Base-by-base conservation (phyloP, 2,329 filamentous ascomycete genomes). In the Penicillium sp. region DNA sequence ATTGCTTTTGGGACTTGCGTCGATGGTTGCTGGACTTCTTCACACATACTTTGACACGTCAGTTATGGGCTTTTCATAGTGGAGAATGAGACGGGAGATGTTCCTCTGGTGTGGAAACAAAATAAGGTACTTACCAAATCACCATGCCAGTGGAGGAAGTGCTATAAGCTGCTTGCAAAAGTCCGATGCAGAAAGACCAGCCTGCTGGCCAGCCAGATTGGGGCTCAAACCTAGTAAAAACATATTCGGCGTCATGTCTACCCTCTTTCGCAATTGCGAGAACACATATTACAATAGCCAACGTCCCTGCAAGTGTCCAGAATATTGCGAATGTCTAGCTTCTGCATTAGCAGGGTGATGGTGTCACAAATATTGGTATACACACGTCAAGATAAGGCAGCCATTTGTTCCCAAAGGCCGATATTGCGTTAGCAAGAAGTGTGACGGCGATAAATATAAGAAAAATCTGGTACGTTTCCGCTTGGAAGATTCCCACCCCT, bases 131-230 rank as follows among this genome's bases (percentile, higher is more conserved):
- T 79, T 77, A 87, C 85, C 85, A 88, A 70, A 90, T 87, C 58
- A 91, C 88, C 88, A 91, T 91, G 74, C 88, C 88, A 39, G 84
- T 74, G 1, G 86, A 84, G 1, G 88, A 86, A 79, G 89, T 87
- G 25, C 85, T 86, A 67, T 88, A 88, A 10, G 71, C 77, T 21
- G 85, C 84, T 72, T 89, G 86, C 11, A 89, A 74, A 4, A 89
- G 73, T 9, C 87, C 86, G 39, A 89, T 84, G 66, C 88, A 89
- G 72, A 88, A 89, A 0, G 86, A 84, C 86, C 86, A 89, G 16
- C 85, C 87, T 10, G 77, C 72, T 3, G 85, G 84, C 83, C 88
- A 91, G 56, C 88, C 88, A 9, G 87, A 89, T 58, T 80, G 81
- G 19, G 81, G 78, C 69, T 88, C 85, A 67, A 91, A 62, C 23